Evolutionary conservation across 1,139 yeast species (phyloP).

Genomic region (Barnettozyma hawaiiensis): DNA sequence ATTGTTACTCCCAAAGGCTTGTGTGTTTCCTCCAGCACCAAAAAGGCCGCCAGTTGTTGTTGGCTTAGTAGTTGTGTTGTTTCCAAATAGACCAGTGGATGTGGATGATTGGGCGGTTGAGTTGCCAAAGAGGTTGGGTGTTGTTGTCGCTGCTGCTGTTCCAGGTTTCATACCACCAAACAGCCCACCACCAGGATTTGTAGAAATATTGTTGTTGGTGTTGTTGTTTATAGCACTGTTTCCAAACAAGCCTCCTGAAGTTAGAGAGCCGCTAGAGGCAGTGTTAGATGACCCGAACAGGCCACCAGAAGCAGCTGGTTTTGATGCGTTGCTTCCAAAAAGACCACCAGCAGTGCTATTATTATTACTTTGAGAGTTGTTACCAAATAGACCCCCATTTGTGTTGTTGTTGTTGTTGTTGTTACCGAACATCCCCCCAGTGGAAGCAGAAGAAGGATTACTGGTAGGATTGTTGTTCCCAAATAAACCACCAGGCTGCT

Average conservation of each 20-base stretch:
- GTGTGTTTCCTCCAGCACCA: conserved; percentile 3
- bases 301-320: neutral
- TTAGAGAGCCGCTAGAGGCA: conserved; percentile 6
- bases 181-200: conserved; percentile 21
- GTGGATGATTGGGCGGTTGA: conserved; percentile 1
- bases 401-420: conserved; percentile 4
- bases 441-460: conserved; percentile 2
- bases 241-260: conserved; percentile 15
- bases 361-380: conserved; percentile 4
- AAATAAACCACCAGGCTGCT: conserved; percentile 12
- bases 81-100: conserved; percentile 1
- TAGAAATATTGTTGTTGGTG: neutral
- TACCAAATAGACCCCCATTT: conserved; percentile 3
- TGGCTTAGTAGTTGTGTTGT: conserved; percentile 4
- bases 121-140: conserved; percentile 11
- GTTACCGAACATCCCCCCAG: conserved; percentile 21
- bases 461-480: conserved; percentile 9
- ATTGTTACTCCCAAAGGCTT: conserved; percentile 9
- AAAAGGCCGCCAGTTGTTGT: conserved; percentile 15
- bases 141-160: neutral
- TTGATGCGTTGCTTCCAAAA: conserved; percentile 1
- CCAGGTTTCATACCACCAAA: conserved; percentile 27
- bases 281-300: conserved; percentile 6
- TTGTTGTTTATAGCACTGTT: neutral
- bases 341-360: conserved; percentile 5